Conservation (phyloP, 257 asterid species). For the Parsonsia alboflavescens region DNA sequence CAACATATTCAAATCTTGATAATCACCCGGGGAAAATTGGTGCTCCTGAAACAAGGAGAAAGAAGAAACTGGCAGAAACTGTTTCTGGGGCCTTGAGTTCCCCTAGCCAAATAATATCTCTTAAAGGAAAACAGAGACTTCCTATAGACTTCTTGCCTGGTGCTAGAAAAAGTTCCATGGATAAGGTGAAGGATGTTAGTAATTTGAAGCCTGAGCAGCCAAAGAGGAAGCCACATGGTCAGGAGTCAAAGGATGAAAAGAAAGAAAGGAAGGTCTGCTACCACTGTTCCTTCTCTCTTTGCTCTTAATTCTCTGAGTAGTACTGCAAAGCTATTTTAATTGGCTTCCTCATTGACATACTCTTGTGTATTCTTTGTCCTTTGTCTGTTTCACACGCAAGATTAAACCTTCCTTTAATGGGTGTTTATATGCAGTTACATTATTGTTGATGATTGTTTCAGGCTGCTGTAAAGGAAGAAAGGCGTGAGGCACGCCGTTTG, state of each 20-base stretch:
- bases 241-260: constrained; percentile 95
- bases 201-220: constrained; percentile 33
- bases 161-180: constrained; percentile 35
- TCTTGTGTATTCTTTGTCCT: background rate
- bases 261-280: constrained; percentile 68
- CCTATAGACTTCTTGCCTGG: constrained; percentile 78
- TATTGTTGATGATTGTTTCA: constrained; percentile 26
- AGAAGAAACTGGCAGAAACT: constrained; percentile 58
- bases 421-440: background rate
- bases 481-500: constrained; percentile 77
- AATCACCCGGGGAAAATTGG: constrained; percentile 91
- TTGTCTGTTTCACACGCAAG: background rate
- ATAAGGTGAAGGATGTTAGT: constrained; percentile 38
- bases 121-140: constrained; percentile 74
- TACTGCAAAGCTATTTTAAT: background rate
- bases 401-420: background rate
- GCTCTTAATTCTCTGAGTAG: background rate
- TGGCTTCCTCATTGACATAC: background rate
- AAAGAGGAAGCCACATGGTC: constrained; percentile 53
- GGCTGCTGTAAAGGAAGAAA: constrained; percentile 83
- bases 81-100: constrained; percentile 36
- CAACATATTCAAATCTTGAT: constrained; percentile 86
- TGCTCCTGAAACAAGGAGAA: constrained; percentile 67
- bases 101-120: constrained; percentile 44
- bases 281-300: background rate